phyloP scores from a whole-genome alignment of 2,329 filamentous ascomycete genomes.

The Cordyceps cateniannulata region DNA sequence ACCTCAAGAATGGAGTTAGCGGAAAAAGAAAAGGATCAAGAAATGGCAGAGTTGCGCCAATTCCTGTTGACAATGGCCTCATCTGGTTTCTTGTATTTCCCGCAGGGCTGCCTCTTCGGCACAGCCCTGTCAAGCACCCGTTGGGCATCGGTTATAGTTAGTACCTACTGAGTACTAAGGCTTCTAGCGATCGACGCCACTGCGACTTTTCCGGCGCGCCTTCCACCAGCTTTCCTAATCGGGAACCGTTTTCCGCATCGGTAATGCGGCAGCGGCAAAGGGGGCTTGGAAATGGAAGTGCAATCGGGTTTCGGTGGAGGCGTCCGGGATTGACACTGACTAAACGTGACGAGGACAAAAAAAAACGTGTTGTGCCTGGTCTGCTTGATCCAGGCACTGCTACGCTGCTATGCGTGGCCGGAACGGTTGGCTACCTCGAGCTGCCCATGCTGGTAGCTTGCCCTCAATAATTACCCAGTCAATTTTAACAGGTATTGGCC shows the following conservation, averaged over 20 bases:
- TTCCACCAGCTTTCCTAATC: background rate
- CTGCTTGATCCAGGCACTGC: background rate
- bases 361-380: background rate
- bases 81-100: background rate
- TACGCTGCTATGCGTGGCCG: background rate
- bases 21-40: background rate
- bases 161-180: too few species aligned
- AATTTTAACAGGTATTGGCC: too few species aligned
- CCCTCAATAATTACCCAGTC: too few species aligned
- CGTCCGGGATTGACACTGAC: background rate
- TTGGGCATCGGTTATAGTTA: background rate
- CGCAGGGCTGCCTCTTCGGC: background rate
- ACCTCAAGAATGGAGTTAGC: too few species aligned
- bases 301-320: conserved; percentile 3
- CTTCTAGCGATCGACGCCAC: background rate
- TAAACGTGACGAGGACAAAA: background rate
- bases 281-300: background rate
- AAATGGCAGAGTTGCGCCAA: background rate
- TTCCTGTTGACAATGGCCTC: background rate
- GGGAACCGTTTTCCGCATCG: conserved; percentile 1
- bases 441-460: background rate
- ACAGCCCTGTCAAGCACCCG: background rate
- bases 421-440: background rate
- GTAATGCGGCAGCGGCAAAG: conserved; percentile 7
- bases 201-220: background rate